These are phyloP conservation scores for Didymella pinodella DNA, from an alignment of 2,329 filamentous ascomycete genomes.

Conservation along the genomic window DNA sequence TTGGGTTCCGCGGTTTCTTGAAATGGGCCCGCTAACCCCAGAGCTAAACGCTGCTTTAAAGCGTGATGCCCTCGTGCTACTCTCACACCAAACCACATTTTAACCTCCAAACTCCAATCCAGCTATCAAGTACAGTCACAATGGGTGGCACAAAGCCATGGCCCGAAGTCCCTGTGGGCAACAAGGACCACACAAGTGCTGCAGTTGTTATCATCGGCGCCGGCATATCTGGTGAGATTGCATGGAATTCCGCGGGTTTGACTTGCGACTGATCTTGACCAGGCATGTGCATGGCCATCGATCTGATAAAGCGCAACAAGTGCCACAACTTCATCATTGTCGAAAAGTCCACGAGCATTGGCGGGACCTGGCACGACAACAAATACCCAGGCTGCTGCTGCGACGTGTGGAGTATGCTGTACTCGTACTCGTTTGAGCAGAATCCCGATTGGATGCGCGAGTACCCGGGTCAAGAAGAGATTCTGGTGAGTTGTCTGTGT, in stretches of 20 bases:
- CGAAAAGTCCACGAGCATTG: constrained; percentile 63
- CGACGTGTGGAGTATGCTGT: constrained; percentile 64
- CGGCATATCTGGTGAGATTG: constrained; percentile 57
- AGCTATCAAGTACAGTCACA: constrained; percentile 1
- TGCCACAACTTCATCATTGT: constrained; percentile 65
- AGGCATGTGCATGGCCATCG: constrained; percentile 65
- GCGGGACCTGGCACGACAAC: constrained; percentile 65
- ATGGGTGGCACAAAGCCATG: constrained; percentile 55
- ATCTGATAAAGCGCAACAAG: constrained; percentile 61
- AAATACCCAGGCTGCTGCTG: constrained; percentile 66
- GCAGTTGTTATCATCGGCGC: constrained; percentile 66
- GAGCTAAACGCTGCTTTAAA: neutral
- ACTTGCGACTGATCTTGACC: neutral
- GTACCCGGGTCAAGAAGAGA: constrained; percentile 68
- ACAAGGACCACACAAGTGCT: constrained; percentile 60
- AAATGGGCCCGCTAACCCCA: neutral
- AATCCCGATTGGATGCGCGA: constrained; percentile 66
- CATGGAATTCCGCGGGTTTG: no score
- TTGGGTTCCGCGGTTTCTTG: neutral
- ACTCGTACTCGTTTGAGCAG: constrained; percentile 68
- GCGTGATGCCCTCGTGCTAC: neutral
- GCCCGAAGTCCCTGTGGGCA: constrained; percentile 57
- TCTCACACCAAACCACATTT: neutral
- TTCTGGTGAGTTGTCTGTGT: constrained; percentile 52
- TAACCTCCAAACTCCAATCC: neutral